Conservation (phyloP, 495 filamentous ascomycete genomes). For the Podospora pseudopauciseta region DNA sequence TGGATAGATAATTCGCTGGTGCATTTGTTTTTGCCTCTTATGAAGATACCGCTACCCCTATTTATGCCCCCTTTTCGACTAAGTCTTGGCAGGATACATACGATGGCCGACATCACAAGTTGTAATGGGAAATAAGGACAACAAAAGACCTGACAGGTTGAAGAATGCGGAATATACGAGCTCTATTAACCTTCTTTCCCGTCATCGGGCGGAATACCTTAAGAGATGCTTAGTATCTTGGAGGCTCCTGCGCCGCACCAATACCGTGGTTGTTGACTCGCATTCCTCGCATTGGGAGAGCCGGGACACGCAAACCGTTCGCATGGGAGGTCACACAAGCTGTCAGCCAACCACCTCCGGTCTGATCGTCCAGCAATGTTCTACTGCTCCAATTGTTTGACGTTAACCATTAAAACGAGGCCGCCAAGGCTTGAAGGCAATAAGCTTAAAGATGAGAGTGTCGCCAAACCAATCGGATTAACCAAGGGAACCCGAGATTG, state of each 20-base stretch:
- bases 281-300: neutral
- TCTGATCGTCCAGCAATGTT: neutral
- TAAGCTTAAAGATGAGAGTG: neutral
- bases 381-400: neutral
- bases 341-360: neutral
- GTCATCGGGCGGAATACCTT: neutral
- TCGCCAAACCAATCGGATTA: neutral
- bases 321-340: neutral
- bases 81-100: too few relatives aligned
- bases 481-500: neutral
- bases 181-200: neutral
- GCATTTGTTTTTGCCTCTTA: too few relatives aligned
- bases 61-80: too few relatives aligned
- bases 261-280: neutral
- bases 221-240: neutral
- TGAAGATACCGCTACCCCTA: too few relatives aligned
- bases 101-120: neutral
- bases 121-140: neutral
- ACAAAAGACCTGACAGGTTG: neutral
- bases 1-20: too few relatives aligned
- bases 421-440: neutral
- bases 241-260: neutral
- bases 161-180: neutral
- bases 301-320: neutral
- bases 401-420: neutral